A percentile compares a stretch with the other conserved stretches of the same genome.
Evolutionary conservation across 2,329 filamentous ascomycete species (phyloP).

Genomic region (Coniochaeta sp.): DNA sequence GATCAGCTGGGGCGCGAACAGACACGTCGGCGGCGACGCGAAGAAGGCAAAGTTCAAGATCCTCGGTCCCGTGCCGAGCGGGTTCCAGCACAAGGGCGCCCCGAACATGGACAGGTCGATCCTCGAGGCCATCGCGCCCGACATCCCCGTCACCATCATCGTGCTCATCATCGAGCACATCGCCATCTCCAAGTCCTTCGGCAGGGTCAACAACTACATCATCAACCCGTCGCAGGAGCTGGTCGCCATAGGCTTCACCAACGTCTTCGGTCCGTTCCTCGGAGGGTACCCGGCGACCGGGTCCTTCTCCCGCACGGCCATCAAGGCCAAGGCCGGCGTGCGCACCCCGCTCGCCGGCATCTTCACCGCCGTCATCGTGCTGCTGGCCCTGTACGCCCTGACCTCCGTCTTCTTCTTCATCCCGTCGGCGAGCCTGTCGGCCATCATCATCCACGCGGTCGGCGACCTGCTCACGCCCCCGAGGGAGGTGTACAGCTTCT

Average conservation of each 20-base stretch:
- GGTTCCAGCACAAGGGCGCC: conserved; percentile 75
- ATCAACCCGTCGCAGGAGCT: conserved; percentile 97
- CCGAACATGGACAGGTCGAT: conserved; percentile 61
- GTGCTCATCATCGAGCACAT: conserved; percentile 96
- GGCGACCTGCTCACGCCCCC: conserved; percentile 69
- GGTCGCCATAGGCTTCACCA: conserved; percentile 88
- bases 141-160: conserved; percentile 81
- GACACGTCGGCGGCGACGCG: conserved; percentile 37
- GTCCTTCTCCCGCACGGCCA: conserved; percentile 61
- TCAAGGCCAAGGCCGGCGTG: conserved; percentile 78
- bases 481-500: conserved; percentile 69
- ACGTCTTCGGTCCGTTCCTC: conserved; percentile 84
- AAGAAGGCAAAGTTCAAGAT: conserved; percentile 62
- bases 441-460: conserved; percentile 78
- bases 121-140: conserved; percentile 58
- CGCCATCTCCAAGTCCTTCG: conserved; percentile 95
- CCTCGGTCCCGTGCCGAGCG: conserved; percentile 69
- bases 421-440: conserved; percentile 61
- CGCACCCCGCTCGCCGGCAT: conserved; percentile 72
- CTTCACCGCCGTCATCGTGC: conserved; percentile 68
- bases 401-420: conserved; percentile 78
- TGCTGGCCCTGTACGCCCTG: conserved; percentile 71
- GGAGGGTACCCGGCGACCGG: conserved; percentile 91
- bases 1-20: conserved; percentile 77
- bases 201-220: conserved; percentile 93